Percentiles rank a stretch among this genome's conserved stretches.
phyloP scores from a whole-genome alignment of 495 filamentous ascomycete species.

The Penicillium cataractarum region DNA sequence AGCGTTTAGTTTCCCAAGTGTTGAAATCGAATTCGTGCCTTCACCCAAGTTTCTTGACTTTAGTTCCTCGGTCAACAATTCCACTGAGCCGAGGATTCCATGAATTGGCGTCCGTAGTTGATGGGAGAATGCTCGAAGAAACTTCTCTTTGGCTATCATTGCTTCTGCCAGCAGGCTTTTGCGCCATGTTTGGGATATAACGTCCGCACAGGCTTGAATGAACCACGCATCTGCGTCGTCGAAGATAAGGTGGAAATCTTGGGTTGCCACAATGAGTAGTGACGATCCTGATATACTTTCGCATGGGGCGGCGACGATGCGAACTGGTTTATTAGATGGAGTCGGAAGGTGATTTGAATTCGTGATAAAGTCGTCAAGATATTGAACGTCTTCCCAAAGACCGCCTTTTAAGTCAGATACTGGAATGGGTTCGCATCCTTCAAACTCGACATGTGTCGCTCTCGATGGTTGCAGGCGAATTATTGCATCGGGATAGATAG shows the following conservation, averaged over 20 bases:
- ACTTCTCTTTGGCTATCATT: slow-evolving; percentile 25
- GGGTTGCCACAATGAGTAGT: slow-evolving; percentile 19
- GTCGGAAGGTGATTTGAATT: slow-evolving; percentile 14
- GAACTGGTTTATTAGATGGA: slow-evolving; percentile 7
- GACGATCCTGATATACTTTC: slow-evolving; percentile 19
- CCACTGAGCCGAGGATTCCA: slow-evolving; percentile 23
- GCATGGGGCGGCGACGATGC: slow-evolving; percentile 15
- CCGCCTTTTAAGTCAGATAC: slow-evolving; percentile 11
- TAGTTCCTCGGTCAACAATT: slow-evolving; percentile 20
- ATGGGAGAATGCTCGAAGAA: slow-evolving; percentile 25
- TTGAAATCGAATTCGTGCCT: neutral
- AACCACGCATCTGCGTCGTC: slow-evolving; percentile 26
- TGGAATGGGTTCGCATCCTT: slow-evolving; percentile 9
- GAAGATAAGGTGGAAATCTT: slow-evolving; percentile 20
- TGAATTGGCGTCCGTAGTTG: slow-evolving; percentile 24
- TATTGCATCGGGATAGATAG: slow-evolving; percentile 9
- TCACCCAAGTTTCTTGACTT: neutral
- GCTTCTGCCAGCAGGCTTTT: slow-evolving; percentile 16
- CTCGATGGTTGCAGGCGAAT: slow-evolving; percentile 12
- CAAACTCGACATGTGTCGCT: slow-evolving; percentile 13
- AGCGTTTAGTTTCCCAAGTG: neutral
- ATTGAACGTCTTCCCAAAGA: slow-evolving; percentile 22
- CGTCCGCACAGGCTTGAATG: slow-evolving; percentile 16
- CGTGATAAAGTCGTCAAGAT: slow-evolving; percentile 19
- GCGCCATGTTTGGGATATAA: slow-evolving; percentile 23